phyloP scores from a whole-genome alignment of 345 rosid genomes.

The Eucalyptus guilfoylei region DNA sequence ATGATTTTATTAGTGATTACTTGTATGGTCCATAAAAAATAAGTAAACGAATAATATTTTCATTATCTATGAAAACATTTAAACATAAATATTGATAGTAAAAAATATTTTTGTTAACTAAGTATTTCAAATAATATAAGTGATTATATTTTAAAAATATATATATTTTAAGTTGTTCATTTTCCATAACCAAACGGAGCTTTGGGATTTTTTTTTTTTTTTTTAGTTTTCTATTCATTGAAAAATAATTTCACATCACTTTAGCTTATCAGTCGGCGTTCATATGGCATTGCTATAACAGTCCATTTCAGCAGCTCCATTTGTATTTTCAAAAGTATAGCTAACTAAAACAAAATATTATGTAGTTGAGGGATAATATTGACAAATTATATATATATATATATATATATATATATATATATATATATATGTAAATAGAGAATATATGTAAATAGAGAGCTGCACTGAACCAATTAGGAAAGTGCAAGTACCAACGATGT shows the following conservation, averaged over 20 bases:
- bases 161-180: fast-evolving
- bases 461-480: not conserved
- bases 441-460: not conserved
- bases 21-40: no score
- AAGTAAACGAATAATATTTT: no score
- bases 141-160: fast-evolving
- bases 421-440: no score
- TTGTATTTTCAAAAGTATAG: not conserved
- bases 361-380: not conserved
- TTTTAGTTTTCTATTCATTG: not conserved
- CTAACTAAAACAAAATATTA: not conserved
- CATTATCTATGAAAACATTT: not conserved
- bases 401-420: no score
- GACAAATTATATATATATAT: no score
- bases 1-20: no score
- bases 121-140: no score
- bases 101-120: not conserved
- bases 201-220: no score
- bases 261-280: not conserved
- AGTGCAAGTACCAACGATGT: not conserved
- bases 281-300: not conserved
- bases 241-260: not conserved
- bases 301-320: not conserved
- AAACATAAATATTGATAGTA: not conserved
- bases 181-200: fast-evolving